Evolutionary conservation across 177 flowering plant species (phyloP), one percentile per base, ranked within the genome.

Genomic region (Vitis hybrid): DNA sequence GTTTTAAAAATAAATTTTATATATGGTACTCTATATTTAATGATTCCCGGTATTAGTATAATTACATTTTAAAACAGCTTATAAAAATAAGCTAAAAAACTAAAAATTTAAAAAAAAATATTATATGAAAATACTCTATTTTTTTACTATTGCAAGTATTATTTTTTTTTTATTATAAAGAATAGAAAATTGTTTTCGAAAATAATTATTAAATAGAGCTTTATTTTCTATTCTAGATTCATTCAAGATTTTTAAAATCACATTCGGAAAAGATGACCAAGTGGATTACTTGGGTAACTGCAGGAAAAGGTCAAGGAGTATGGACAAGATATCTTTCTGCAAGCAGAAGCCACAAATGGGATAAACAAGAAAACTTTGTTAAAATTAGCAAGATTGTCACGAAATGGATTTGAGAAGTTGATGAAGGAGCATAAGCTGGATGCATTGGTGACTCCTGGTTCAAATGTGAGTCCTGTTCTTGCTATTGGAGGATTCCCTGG

Each of bases 401-500:
- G 17, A 11, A 56, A 79, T 45, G 80, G 80, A 2, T 77, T 78
- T 15, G 82, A 70, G 71, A 80, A 67, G 70, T n/a, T 82, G 63
- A 81, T 82, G 82, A 80, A 4, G 14, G 56, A 71, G 8, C 19
- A 84, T 48, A 64, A 79, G 13, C 34, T 84, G 12, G 85, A 84
- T 49, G 87, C 85, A 8, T 3, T 84, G 65, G 80, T 82, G 65
- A 55, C 79, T 4, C 79, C 79, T 0, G 52, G 32, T 2, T 0
- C 13, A 0, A 5, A 13, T 3, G 56, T 10, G 14, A 12, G 57
- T 13, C 0, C 30, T 5, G 56, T 80, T 32, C 72, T 82, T 8
- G 85, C 80, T 5, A 62, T 61, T 19, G 84, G 84, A 3, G 86
- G 88, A 3, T 79, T 50, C 55, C 88, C 88, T 0, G 83, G 74